Evolutionary conservation across 495 filamentous ascomycete species (phyloP), one percentile per base, ranked within the genome.

Genomic region (Penicillium roqueforti): DNA sequence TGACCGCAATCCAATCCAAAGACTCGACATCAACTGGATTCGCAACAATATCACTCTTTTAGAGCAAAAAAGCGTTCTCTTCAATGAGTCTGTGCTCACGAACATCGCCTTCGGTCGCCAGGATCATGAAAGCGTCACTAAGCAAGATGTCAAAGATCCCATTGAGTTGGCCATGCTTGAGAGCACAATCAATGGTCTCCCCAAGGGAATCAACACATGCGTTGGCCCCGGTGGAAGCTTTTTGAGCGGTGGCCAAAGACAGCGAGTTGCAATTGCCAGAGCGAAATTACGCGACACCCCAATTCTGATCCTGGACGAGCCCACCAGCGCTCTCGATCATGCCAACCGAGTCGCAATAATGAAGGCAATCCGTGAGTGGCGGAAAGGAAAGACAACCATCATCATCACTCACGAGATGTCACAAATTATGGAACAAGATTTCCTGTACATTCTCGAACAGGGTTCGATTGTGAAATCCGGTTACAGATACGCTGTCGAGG

Each of bases 391-490:
- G 43, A 96, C 90, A 0, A 90, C 89, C 1, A 83, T 96, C 47
- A 86, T 90, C 19, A 88, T 96, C 61, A 97, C 93, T 0, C 93
- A 97, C 60, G 91, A 97, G 55, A 84, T 91, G 43, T 80, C 85
- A 0, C 88, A 95, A 46, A 95, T 98, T 32, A 70, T 70, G 22
- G 77, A 82, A 0, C 58, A 83, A 16, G 91, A 97, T 50, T 92
- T 84, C 61, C 80, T 92, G 2, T 97, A 93, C 55, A 79, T 96
- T 1, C 68, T 98, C 43, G 86, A 95, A 39, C 64, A 84, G 10
- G 89, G 89, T 0, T 60, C 57, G 2, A 75, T 96, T 4, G 80
- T 87, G 3, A 81, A 95, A 59, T 72, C 86, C 55, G 93, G 92
- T 1, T 83, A 73, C 57, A 76, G 71, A 55, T 60, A 65, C 44